Evolutionary conservation across 2,329 filamentous ascomycete species (phyloP).

Genomic region (Colletotrichum graminicola): DNA sequence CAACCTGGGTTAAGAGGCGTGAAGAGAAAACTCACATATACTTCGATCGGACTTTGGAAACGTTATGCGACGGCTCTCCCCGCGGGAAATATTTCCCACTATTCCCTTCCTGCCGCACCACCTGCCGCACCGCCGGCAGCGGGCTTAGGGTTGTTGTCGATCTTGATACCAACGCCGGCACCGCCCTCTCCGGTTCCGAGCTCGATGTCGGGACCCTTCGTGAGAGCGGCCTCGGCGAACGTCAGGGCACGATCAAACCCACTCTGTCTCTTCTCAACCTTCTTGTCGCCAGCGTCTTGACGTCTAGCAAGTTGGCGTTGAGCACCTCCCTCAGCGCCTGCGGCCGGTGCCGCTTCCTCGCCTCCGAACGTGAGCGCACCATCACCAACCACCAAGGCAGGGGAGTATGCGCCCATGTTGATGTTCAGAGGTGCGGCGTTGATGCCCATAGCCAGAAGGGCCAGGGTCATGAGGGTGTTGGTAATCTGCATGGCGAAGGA

Average conservation of each 20-base stretch:
- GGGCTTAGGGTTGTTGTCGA: constrained; percentile 49
- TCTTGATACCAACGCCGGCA: constrained; percentile 56
- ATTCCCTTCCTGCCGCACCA: constrained; percentile 46
- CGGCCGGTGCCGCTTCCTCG: constrained; percentile 42
- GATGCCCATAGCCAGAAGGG: constrained; percentile 46
- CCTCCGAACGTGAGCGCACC: constrained; percentile 62
- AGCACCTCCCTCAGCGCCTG: constrained; percentile 9
- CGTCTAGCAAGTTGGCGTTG: constrained; percentile 7
- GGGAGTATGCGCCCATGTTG: constrained; percentile 52
- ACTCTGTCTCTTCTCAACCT: constrained; percentile 52
- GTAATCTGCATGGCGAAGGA: constrained; percentile 34
- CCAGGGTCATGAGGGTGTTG: constrained; percentile 43
- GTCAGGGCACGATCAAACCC: constrained; percentile 57
- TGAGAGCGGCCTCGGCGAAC: constrained; percentile 55
- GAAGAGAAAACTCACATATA: constrained; percentile 23
- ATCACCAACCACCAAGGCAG: constrained; percentile 52
- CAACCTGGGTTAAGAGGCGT: neutral
- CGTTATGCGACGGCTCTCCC: constrained; percentile 25
- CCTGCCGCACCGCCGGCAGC: constrained; percentile 44
- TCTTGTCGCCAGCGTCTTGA: neutral
- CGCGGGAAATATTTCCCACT: neutral
- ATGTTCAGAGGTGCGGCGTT: constrained; percentile 51
- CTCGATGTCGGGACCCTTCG: constrained; percentile 55
- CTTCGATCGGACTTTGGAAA: constrained; percentile 33
- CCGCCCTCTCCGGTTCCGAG: constrained; percentile 55